Conservation (phyloP, 1,139 yeast genomes). For the Pichia sp. region DNA sequence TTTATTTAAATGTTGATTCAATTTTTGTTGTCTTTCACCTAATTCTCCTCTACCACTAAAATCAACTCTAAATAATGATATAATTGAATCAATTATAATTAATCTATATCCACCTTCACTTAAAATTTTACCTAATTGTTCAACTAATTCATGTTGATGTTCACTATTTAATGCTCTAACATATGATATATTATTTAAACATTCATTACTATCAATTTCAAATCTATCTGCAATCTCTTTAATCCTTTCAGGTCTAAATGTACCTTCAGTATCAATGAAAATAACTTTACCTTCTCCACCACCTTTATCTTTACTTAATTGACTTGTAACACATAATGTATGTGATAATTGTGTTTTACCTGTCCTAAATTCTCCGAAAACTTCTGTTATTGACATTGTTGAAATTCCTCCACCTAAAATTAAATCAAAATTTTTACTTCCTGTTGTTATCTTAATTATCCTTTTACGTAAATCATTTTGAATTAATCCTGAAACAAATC, state of each 20-base stretch:
- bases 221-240: slow-evolving; percentile 47
- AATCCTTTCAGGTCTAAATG: slow-evolving; percentile 51
- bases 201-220: slow-evolving; percentile 46
- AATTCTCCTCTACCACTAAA: slow-evolving; percentile 55
- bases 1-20: slow-evolving; percentile 48
- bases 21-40: slow-evolving; percentile 52
- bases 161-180: slow-evolving; percentile 53
- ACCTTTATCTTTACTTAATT: slow-evolving; percentile 45
- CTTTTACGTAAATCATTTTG: slow-evolving; percentile 44
- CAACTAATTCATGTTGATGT: slow-evolving; percentile 52
- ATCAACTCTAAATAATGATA: slow-evolving; percentile 59
- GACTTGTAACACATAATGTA: slow-evolving; percentile 53
- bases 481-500: slow-evolving; percentile 47
- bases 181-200: slow-evolving; percentile 38
- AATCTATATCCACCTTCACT: slow-evolving; percentile 36
- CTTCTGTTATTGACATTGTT: slow-evolving; percentile 58
- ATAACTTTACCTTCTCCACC: slow-evolving; percentile 61
- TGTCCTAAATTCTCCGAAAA: slow-evolving; percentile 56
- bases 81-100: slow-evolving; percentile 47
- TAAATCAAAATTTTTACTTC: slow-evolving; percentile 46
- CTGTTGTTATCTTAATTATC: slow-evolving; percentile 44
- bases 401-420: slow-evolving; percentile 53
- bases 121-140: slow-evolving; percentile 42
- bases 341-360: slow-evolving; percentile 58
- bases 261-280: slow-evolving; percentile 54